These are phyloP conservation scores for Cryomyces minteri DNA, from an alignment of 495 filamentous ascomycete species.

Conservation along the genomic window DNA sequence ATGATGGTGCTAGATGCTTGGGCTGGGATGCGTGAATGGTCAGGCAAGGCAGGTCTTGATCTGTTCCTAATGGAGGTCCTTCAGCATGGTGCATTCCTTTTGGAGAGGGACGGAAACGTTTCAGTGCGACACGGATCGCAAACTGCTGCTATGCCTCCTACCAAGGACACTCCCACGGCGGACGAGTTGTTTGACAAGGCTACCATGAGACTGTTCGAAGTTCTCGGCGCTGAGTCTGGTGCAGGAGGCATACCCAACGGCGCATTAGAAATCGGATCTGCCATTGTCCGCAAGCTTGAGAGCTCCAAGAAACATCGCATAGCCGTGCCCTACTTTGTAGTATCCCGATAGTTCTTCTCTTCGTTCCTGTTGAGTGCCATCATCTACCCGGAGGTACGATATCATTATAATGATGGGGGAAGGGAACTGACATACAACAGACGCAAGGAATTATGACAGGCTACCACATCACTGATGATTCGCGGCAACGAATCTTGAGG, in stretches of 20 bases:
- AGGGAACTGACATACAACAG: conserved; percentile 25
- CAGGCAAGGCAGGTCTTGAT: conserved; percentile 72
- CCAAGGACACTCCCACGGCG: conserved; percentile 56
- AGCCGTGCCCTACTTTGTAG: conserved; percentile 61
- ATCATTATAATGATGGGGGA: background rate
- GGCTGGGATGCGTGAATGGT: conserved; percentile 76
- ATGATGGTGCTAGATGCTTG: conserved; percentile 63
- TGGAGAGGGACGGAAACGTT: conserved; percentile 57
- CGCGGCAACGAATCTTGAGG: conserved; percentile 72
- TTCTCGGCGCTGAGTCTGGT: conserved; percentile 58
- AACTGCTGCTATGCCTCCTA: conserved; percentile 39
- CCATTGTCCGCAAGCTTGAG: conserved; percentile 61
- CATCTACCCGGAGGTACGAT: conserved; percentile 67
- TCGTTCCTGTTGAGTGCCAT: conserved; percentile 70
- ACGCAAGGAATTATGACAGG: conserved; percentile 75
- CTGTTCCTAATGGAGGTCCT: conserved; percentile 85
- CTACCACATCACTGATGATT: conserved; percentile 80
- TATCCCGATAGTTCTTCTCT: conserved; percentile 83
- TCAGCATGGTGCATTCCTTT: conserved; percentile 76
- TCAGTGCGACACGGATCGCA: conserved; percentile 40
- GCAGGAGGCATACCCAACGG: conserved; percentile 71
- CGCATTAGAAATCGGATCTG: conserved; percentile 62
- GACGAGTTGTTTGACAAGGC: conserved; percentile 84
- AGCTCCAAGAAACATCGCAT: conserved; percentile 46
- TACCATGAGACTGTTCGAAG: conserved; percentile 62